phyloP scores from a whole-genome alignment of 257 asterid species.

The Solanum megistacrolobum region DNA sequence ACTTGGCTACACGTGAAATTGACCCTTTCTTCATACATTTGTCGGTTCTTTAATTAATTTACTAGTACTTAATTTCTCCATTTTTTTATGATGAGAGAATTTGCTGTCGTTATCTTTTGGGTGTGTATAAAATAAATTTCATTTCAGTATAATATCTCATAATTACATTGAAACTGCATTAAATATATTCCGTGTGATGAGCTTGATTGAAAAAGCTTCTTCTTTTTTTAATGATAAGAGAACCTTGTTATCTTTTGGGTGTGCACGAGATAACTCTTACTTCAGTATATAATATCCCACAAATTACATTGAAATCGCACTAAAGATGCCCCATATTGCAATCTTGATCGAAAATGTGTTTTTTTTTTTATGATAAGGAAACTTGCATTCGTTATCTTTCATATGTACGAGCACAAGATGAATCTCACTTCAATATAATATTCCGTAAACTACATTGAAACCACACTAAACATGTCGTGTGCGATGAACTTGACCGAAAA shows the following conservation, averaged over 20 bases:
- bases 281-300: background rate
- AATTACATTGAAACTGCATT: fast-evolving
- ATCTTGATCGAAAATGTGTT: too few relatives aligned
- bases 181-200: fast-evolving
- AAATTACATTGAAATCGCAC: background rate
- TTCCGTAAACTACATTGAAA: fast-evolving
- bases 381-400: background rate
- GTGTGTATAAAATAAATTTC: background rate
- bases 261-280: background rate
- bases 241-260: too few relatives aligned
- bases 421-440: background rate
- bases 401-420: background rate
- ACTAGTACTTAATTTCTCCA: background rate
- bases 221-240: background rate
- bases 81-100: background rate
- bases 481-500: fast-evolving
- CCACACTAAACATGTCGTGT: fast-evolving
- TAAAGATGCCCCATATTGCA: background rate
- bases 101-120: fast-evolving
- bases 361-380: background rate
- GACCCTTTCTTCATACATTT: background rate
- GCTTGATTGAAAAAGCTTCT: fast-evolving
- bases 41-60: background rate
- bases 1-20: constrained; percentile 1
- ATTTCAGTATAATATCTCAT: background rate